Base-by-base conservation (phyloP, 1,284 basidiomycete species). In the Vanrija pseudolonga region DNA sequence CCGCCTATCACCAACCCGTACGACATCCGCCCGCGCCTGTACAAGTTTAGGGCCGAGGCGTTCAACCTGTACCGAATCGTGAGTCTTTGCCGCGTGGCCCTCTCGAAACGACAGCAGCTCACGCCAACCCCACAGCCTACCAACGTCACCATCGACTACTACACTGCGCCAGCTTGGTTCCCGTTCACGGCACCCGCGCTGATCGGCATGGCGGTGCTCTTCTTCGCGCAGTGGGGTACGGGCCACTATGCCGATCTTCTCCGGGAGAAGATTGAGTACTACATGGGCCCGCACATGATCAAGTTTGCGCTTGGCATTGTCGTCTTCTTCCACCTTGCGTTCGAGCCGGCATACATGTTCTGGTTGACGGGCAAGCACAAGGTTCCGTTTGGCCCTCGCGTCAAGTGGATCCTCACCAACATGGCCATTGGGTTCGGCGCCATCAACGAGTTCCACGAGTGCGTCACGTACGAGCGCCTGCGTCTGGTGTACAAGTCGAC, bases 391-490 rank as follows among this genome's bases (percentile, higher is more conserved):
- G 50, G 18, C 14, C 39, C 56, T 1, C 32, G 51, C 11, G 44
- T 65, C 52, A 67, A 71, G 57, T 72, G 60, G 67, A 26, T 73
- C 17, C 40, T 65, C 18, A 62, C 59, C 9, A 64, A 65, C 22
- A 47, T 65, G 3, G 32, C 51, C 1, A 45, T 71, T 18, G 72
- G 72, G 0, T 66, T 63, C 36, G 68, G 63, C 3, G 61, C 61
- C 1, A 56, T 72, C n/a, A 65, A 65, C 46, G 65, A 69, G 39
- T 65, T 65, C 51, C 55, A 55, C 47, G 66, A 69, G 48, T 68
- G 66, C 45, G 67, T 68, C 42, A 55, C 66, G 43, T 66, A 66
- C 55, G 68, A 71, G 52, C 56, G 62, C 17, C 42, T 66, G 7
- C 40, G 65, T 9, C 53, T 59, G 43, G 59, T 71, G 37, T 66